These are phyloP conservation scores for Pleurotus ostreatus DNA, from an alignment of 768 basidiomycete species.

Conservation along the genomic window DNA sequence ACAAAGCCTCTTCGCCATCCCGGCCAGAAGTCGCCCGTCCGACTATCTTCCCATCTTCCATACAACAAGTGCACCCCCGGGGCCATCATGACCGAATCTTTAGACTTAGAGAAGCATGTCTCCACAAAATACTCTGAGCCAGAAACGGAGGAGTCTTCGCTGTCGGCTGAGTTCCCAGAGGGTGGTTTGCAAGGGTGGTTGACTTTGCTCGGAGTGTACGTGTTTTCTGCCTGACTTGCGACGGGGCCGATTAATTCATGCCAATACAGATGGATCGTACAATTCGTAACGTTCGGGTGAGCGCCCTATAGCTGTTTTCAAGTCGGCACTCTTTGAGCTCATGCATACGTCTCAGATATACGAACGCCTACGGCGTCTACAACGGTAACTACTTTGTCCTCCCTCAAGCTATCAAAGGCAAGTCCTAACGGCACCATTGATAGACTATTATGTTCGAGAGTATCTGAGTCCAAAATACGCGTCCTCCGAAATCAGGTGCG, in stretches of 20 bases:
- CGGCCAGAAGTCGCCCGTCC: not conserved
- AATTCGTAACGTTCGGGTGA: slow-evolving; percentile 23
- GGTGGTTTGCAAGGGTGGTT: slow-evolving; percentile 20
- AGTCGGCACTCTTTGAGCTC: not conserved
- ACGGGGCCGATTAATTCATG: not conserved
- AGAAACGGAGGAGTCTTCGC: not conserved
- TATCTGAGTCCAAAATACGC: slow-evolving; percentile 18
- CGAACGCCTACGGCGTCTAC: slow-evolving; percentile 19
- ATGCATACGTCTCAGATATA: slow-evolving; percentile 12
- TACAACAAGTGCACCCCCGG: too few species aligned
- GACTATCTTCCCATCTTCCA: not conserved
- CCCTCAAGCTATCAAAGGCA: not conserved
- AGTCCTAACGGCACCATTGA: not conserved
- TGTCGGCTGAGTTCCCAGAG: slow-evolving; percentile 15
- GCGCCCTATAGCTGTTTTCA: not conserved
- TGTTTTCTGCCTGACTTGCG: not conserved
- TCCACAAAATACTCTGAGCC: not conserved
- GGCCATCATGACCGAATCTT: not conserved
- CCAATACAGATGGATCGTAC: slow-evolving; percentile 15
- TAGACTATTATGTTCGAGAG: slow-evolving; percentile 23
- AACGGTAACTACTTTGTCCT: slow-evolving; percentile 13
- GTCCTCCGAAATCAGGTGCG: slow-evolving; percentile 22
- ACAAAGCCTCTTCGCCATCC: not conserved
- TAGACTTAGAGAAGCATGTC: not conserved
- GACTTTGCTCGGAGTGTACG: slow-evolving; percentile 22